These are phyloP conservation scores for Xylaria sp. DNA, from an alignment of 2,329 filamentous ascomycete species.

Conservation along the genomic window DNA sequence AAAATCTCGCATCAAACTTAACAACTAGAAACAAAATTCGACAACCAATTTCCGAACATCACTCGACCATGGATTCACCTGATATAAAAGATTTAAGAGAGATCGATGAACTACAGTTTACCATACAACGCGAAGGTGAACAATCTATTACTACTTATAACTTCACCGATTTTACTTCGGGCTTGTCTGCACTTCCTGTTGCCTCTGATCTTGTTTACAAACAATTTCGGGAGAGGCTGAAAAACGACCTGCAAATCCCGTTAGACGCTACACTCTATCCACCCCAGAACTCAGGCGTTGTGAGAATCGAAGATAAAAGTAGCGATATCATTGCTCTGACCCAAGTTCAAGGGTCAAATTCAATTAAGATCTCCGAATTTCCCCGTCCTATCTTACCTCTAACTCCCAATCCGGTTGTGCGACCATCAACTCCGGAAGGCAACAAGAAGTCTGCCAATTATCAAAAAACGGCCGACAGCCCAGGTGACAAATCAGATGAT, in stretches of 20 bases:
- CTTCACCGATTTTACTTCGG: no score
- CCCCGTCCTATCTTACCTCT: no score
- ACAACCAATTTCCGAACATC: no score
- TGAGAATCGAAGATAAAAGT: neutral
- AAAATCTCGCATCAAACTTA: no score
- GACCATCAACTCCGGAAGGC: neutral
- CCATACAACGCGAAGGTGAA: no score
- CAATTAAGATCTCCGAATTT: neutral
- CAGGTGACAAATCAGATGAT: neutral
- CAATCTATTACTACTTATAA: no score
- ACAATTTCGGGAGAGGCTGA: neutral
- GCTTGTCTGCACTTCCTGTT: neutral
- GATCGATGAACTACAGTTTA: neutral
- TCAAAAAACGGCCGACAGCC: neutral
- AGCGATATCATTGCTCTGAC: constrained; percentile 7
- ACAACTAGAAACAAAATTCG: no score
- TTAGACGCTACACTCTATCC: neutral
- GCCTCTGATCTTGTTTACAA: neutral
- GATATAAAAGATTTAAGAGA: neutral
- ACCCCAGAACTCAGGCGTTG: neutral
- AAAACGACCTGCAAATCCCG: neutral
- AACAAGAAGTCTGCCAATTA: neutral
- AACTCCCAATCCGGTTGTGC: neutral
- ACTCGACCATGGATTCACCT: no score
- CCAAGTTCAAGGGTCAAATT: constrained; percentile 9